phyloP scores from a whole-genome alignment of 768 basidiomycete species.

The Calvatia gigantea region DNA sequence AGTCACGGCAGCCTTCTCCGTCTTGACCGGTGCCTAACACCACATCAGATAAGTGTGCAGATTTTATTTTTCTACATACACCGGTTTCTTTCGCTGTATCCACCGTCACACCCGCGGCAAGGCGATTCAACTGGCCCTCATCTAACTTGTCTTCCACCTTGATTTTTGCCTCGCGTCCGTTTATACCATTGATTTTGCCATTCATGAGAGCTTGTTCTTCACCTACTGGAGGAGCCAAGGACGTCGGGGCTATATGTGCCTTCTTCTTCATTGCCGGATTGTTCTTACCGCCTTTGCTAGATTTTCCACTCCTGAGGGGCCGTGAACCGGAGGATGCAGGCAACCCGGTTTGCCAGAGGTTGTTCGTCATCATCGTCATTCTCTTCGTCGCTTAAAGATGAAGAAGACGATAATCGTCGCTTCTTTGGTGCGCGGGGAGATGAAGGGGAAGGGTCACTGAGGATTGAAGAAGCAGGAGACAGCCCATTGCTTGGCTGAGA shows the following conservation, averaged over 20 bases:
- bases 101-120: conserved; percentile 78
- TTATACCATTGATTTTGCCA: conserved; percentile 39
- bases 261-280: conserved; percentile 54
- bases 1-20: conserved; percentile 74
- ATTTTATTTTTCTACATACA: conserved; percentile 23
- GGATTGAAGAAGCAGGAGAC: conserved; percentile 47
- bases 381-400: conserved; percentile 51
- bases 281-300: conserved; percentile 50
- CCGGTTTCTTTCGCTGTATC: conserved; percentile 46
- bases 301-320: conserved; percentile 49
- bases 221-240: conserved; percentile 36
- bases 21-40: conserved; percentile 46
- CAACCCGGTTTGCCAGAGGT: conserved; percentile 50
- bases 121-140: conserved; percentile 68
- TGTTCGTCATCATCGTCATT: conserved; percentile 54
- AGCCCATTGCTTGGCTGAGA: conserved; percentile 27
- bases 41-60: neutral
- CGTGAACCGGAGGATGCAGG: conserved; percentile 17
- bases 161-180: conserved; percentile 46
- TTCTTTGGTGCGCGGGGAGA: conserved; percentile 46
- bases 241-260: conserved; percentile 51
- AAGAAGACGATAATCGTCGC: conserved; percentile 45
- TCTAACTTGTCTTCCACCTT: conserved; percentile 82
- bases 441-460: conserved; percentile 45
- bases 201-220: conserved; percentile 35